phyloP scores from a whole-genome alignment of 345 rosid species.

The Salix brachista region DNA sequence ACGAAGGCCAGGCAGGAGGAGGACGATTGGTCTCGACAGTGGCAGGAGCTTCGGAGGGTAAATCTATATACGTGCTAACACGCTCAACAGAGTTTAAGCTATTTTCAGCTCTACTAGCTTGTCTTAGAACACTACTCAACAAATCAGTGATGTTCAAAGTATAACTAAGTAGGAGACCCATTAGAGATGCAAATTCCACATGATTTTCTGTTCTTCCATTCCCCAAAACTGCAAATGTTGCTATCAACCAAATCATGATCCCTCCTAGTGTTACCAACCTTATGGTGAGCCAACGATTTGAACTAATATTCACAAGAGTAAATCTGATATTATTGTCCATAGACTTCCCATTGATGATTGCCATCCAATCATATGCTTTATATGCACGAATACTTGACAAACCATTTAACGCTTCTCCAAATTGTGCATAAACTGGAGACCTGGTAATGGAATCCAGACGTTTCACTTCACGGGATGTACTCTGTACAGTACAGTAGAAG shows the following conservation, averaged over 20 bases:
- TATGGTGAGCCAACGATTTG: conserved; percentile 65
- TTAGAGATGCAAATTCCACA: conserved; percentile 28
- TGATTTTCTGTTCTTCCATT: conserved; percentile 23
- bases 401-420: conserved; percentile 35
- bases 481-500: conserved; percentile 33
- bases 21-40: conserved; percentile 79
- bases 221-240: conserved; percentile 29
- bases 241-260: conserved; percentile 88
- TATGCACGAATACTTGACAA: conserved; percentile 55
- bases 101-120: conserved; percentile 96
- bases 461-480: conserved; percentile 35
- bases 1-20: conserved; percentile 97
- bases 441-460: conserved; percentile 34
- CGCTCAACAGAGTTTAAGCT: conserved; percentile 96
- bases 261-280: conserved; percentile 93
- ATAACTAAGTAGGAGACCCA: conserved; percentile 96
- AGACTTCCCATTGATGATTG: conserved; percentile 45
- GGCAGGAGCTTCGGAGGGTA: conserved; percentile 84
- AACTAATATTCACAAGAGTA: conserved; percentile 26
- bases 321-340: conserved; percentile 35
- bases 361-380: conserved; percentile 94
- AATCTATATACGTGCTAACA: conserved; percentile 73
- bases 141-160: conserved; percentile 80
- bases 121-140: conserved; percentile 82
- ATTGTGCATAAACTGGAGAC: conserved; percentile 34